A percentile compares a stretch with the other conserved stretches of the same genome.
Conservation (phyloP, 306 rosid genomes). For the apple (Malus domestica) region ASM211411v1 NC_041799.1:29132501-29133000, state of each 20-base stretch:
- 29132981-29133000: constrained; percentile 94
- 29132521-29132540: background rate
- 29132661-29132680: constrained; percentile 84
- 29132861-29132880: background rate
- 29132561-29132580: constrained; percentile 66
- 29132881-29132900: no score
- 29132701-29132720: background rate
- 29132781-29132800: background rate
- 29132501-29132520: background rate
- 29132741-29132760: background rate
- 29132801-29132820: background rate
- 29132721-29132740: background rate
- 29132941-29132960: constrained; percentile 95
- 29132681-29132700: constrained; percentile 35
- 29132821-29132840: background rate
- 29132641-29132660: constrained; percentile 92
- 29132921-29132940: constrained; percentile 12
- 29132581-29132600: constrained; percentile 90
- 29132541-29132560: constrained; percentile 18
- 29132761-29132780: background rate
- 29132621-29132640: constrained; percentile 86
- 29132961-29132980: constrained; percentile 97
- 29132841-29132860: background rate
- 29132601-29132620: constrained; percentile 88
- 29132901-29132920: constrained; percentile 4